phyloP scores from a whole-genome alignment of 2,329 filamentous ascomycete genomes.

The Keithomyces neogunnii region DNA sequence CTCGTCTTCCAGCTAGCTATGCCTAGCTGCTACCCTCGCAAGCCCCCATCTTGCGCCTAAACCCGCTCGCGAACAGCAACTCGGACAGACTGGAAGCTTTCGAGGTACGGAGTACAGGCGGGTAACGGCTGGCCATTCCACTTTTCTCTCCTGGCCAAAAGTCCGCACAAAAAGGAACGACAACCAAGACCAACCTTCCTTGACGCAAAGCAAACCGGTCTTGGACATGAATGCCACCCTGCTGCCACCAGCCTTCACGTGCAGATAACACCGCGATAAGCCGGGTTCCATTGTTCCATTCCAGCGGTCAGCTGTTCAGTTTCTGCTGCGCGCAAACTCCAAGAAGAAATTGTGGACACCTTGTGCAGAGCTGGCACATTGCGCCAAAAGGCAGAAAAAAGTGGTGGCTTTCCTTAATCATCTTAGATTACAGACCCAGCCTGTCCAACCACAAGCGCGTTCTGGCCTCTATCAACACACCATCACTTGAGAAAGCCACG shows the following conservation, averaged over 20 bases:
- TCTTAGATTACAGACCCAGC: neutral
- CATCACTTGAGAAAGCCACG: constrained; percentile 4
- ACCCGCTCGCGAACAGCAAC: no score
- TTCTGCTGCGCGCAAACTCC: no score
- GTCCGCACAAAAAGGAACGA: no score
- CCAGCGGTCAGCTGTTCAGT: neutral
- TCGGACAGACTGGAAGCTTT: no score
- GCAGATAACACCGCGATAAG: neutral
- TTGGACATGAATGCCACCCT: no score
- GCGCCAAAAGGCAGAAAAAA: neutral
- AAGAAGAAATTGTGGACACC: neutral
- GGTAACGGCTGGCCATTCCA: no score
- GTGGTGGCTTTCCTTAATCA: neutral
- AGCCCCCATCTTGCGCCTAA: neutral
- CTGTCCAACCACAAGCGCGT: constrained; percentile 7
- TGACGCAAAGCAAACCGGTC: no score
- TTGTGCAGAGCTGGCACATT: neutral
- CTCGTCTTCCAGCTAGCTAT: no score
- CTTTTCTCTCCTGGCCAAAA: no score
- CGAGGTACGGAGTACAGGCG: no score
- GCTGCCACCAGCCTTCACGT: neutral
- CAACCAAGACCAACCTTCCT: no score
- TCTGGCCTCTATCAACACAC: constrained; percentile 3
- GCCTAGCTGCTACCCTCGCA: neutral
- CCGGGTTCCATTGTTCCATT: neutral